phyloP scores from a whole-genome alignment of 2,329 filamentous ascomycete genomes.

The Clarireedia hainanense region DNA sequence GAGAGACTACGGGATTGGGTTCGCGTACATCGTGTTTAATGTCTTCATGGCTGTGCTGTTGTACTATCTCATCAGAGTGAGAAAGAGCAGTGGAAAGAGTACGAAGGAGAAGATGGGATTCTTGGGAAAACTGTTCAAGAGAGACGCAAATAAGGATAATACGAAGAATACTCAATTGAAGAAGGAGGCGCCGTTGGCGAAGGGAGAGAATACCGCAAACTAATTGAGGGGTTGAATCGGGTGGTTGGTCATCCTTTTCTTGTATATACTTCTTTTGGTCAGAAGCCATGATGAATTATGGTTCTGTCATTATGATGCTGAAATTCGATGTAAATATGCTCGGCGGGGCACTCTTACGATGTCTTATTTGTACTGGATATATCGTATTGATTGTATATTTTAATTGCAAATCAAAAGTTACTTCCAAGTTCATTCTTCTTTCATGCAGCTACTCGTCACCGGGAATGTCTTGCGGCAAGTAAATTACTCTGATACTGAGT shows the following conservation, averaged over 20 bases:
- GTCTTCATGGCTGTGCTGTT: constrained; percentile 42
- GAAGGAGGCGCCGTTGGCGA: constrained; percentile 8
- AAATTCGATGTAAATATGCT: no score
- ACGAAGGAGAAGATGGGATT: constrained; percentile 10
- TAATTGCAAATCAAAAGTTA: no score
- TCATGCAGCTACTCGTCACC: no score
- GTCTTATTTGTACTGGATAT: no score
- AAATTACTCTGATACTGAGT: no score
- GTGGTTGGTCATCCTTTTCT: not conserved
- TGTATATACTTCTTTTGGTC: not conserved
- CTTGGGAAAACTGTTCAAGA: constrained; percentile 14
- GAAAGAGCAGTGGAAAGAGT: constrained; percentile 16
- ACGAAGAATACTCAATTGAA: constrained; percentile 18
- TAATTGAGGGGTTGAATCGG: not conserved
- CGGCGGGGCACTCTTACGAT: no score
- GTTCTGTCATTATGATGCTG: no score
- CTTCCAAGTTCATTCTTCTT: no score
- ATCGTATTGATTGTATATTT: no score
- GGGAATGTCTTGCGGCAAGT: no score
- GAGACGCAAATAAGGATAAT: constrained; percentile 12
- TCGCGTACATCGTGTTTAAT: constrained; percentile 50
- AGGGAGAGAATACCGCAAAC: constrained; percentile 3
- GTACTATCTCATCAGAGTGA: constrained; percentile 41
- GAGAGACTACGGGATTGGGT: constrained; percentile 60
- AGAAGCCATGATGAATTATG: no score